Base-by-base conservation (phyloP, 164 flowering plant genomes). In the Vitis rotundifolia region DNA sequence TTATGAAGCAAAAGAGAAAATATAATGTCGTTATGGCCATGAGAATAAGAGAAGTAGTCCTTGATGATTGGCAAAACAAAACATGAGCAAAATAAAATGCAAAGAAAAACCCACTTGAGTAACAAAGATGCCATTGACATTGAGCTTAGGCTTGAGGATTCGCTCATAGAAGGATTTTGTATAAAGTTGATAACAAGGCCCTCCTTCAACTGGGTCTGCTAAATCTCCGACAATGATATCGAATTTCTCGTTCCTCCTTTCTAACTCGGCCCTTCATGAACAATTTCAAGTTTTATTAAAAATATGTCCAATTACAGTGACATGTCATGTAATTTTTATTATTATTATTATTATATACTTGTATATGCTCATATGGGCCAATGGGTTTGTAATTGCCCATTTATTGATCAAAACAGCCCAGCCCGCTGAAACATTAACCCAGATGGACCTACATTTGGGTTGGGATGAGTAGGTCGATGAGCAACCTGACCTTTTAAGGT, bases 171-270 rank as follows among this genome's bases (percentile, higher is more conserved):
- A 94, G 22, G 91, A 86, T 77, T 90, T 92, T 15, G 97, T 92
- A 78, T 90, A 92, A 71, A 92, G 94, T 59, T 91, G 83, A 78
- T 89, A 89, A 72, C 97, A 91, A 15, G 97, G 93, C 22, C 97
- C 97, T 62, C 93, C 97, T 80, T 90, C 96, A 64, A 92, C 85
- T 19, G 96, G 96, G 64, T 92, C 97, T 1, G 97, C 97, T 59
- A 92, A 78, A 69, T 92, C 96, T 63, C 97, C 97, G 16, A 90
- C 83, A 63, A 92, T 92, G 29, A 92, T 69, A 58, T 92, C 97
- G 60, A 82, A 92, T 50, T 84, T 84, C 70, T 86, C 96, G 3
- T 71, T 68, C 65, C 92, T 88, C 18, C 66, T 78, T 75, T 86
- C 84, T 31, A 92, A 64, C 69, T 89, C 96, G 65, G 81, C 91